Evolutionary conservation across 2,329 filamentous ascomycete genomes (phyloP), one percentile per base, ranked within the genome.

Genomic region (Fusarium compactum): DNA sequence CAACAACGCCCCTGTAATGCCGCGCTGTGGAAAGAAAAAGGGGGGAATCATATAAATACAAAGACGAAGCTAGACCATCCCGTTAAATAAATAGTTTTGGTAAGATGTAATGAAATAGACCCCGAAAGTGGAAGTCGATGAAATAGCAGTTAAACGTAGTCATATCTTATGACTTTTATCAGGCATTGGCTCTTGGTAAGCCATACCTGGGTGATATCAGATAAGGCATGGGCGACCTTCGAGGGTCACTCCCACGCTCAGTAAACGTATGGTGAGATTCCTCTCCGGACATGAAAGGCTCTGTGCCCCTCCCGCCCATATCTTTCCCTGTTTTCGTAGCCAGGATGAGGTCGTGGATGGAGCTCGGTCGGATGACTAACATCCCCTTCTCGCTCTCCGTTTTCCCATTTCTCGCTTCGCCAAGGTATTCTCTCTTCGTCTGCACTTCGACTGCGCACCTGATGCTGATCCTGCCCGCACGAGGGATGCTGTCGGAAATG

Each of bases 401-500:
- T 62, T 34, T 72, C 64, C 73, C 74, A 72, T 48, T 63, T 57
- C 59, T 71, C 65, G 22, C 65, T 62, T 45, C 63, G 71, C 55
- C 63, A 67, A 8, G 53, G 72, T 29, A 56, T 62, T 45, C 61
- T 68, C 12, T 68, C 58, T 20, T 65, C 60, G 10, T 73, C 71
- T 11, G 48, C 59, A 11, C 60, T 67, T 52, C 65, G 65, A 24
- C 61, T 64, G 46, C 65, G 60, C 9, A 60, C 58, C 20, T 69
- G 66, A 14, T 76, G 72, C 10, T 77, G 73, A 9, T 77, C 69
- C 20, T 76, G 69, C 5, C 76, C 71, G 16, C 56, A 59, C 6
- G 55, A 59, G 6, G 60, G 61, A 15, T 72, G 65, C 11, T 78
- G 78, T 24, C 80, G 80, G 73, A 89, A 90, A 62, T 85, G 78